Evolutionary conservation across 2,329 filamentous ascomycete species (phyloP), one percentile per base, ranked within the genome.

Genomic region (Venturia effusa): DNA sequence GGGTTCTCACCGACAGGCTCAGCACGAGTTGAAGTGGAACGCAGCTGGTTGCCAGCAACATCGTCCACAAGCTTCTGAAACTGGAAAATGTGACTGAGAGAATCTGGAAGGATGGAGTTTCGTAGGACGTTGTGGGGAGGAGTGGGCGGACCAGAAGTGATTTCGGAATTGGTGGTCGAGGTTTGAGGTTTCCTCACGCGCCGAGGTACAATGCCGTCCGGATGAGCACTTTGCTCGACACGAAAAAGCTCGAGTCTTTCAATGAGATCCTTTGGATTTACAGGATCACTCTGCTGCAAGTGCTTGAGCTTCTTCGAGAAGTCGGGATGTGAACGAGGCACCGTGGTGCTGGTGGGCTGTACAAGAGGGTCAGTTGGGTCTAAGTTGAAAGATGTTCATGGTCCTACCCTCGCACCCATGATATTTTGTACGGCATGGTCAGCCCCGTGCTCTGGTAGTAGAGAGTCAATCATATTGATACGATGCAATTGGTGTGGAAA

Each of bases 271-370:
- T 17, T 32, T 54, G 61, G 45, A 32, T 63, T 32, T 11, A 63
- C 61, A 24, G 61, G 61, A 55, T 63, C 51, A 27, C 61, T 63
- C 37, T 51, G 61, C 48, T 59, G 61, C 39, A 63, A 37, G 39
- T 55, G 51, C 34, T 57, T 55, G 32, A 63, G 61, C 30, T 51
- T 54, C 17, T 30, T 63, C n/a, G 61, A 22, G 17, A 63, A 63
- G 30, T 63, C 61, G 6, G 43, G 40, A 15, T 63, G 61, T 24
- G n/a, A n/a, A 34, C 30, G 51, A 57, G 51, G 45, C 22, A 51
- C 45, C 15, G 27, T 27, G 22, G 45, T 34, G 30, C 30, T 57
- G 51, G 51, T 57, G 15, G 51, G 51, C 51, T 57, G 51, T 57
- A 34, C 4, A 4, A n/a, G 19, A 19, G 22, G 17, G 34, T 57